Base-by-base conservation (phyloP, 148 eudicot genomes). In the Rhododendron williamsianum region DNA sequence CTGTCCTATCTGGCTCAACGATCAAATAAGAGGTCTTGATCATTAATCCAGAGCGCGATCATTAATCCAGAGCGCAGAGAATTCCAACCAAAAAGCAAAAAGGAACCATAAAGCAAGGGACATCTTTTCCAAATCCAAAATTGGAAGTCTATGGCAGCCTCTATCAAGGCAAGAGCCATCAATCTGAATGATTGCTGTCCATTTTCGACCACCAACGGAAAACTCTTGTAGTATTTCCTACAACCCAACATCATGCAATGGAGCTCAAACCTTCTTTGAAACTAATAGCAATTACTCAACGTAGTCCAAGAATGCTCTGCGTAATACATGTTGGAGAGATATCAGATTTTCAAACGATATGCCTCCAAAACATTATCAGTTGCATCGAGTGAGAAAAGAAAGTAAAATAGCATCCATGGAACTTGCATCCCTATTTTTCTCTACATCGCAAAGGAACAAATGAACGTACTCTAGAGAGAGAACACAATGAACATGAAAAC, bases 231-330 rank as follows among this genome's bases (percentile, higher is more conserved):
- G 35, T 33, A 30, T 30, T 72, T 67, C 38, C 43, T 33, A 38
- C 38, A 74, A 74, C 78, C 78, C 4, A 65, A 65, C 72, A 25
- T 7, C 41, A 79, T 21, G 9, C 51, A 78, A 78, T 11, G 7
- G 81, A 79, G 60, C 81, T 79, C 81, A 46, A 10, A 51, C 30
- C 33, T 79, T 79, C 58, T 45, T 12, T 10, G 38, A 79, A 79
- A 79, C 54, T 19, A 79, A 79, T 3, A 10, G 16, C 38, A 79
- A 23, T n/a, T 54, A 11, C 13, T 79, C 81, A 45, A 35, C 3
- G 7, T 16, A 21, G 46, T 23, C 11, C 49, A 77, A 43, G 52
- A 9, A 77, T 21, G 52, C 25, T 43, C 25, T 19, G 9, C 48
- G 52, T 19, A 38, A 45, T 8, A 77, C 81, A 77, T 77, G 81